Evolutionary conservation across 2,329 filamentous ascomycete species (phyloP), one percentile per base, ranked within the genome.

Genomic region (Verticillium isaacii): DNA sequence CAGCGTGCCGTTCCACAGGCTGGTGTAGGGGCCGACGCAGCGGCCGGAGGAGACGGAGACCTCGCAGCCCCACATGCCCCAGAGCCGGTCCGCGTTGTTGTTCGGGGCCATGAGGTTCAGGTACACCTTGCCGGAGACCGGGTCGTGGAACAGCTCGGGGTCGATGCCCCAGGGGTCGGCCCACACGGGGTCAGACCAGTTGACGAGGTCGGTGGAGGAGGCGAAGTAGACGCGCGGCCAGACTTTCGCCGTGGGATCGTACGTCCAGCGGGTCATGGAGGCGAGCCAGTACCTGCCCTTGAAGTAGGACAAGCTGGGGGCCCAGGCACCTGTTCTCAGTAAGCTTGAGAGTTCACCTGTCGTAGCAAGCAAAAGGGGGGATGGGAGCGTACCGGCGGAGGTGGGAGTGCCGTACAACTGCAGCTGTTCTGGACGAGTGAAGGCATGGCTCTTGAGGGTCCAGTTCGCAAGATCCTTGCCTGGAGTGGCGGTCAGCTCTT

Each of bases 381-480:
- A 5, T 56, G 23, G 45, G 6, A 19, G 7, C n/a, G n/a, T 52
- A 52, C 45, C 45, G 19, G 52, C 61, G 6, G 57, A 54, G 15
- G 61, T 62, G 5, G 61, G 61, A 17, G 52, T 59, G 25, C 61
- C 61, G 54, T 59, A 60, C 12, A 62, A 52, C 23, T 57, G 61
- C 5, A 62, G 37, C 52, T 65, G 60, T 2, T 61, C 45, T 5
- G 64, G 59, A 12, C 57, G 57, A 17, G 59, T 64, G 6, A 64
- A 59, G 15, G 65, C 65, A 56, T 67, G 66, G 37, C 62, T 62
- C 56, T 75, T 72, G 17, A 78, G 69, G 1, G 64, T 71, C 77
- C 77, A 79, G 19, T 71, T 69, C 34, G 76, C 71, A 39, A 80
- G 67, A 64, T 80, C 78, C 9, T 69, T 79, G 37, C 79, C 82